Evolutionary conservation across 768 basidiomycete genomes (phyloP), one percentile per base, ranked within the genome.

Genomic region (Rhodotorula babjevae): DNA sequence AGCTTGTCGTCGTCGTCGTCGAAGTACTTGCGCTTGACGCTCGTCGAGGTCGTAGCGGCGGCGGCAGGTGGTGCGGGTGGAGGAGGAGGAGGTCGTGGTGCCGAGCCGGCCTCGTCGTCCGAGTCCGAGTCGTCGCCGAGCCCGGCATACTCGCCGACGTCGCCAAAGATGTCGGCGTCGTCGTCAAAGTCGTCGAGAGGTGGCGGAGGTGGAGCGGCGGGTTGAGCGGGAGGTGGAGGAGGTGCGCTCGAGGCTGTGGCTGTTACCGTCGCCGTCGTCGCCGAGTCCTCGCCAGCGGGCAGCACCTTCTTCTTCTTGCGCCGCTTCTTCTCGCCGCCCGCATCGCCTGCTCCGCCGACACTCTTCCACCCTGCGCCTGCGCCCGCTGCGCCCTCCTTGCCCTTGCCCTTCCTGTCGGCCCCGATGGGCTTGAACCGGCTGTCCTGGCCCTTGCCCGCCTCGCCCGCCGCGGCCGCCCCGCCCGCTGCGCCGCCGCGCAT

Each of bases 341-440:
- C 58, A 8, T 16, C 58, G 23, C 18, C 33, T 1, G n/a, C 46
- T 4, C 33, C 53, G 12, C 25, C 53, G 49, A 68, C 46, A 31
- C 44, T 27, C 52, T 55, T 62, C 60, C 60, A 68, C 23, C 67
- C 58, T 3, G 33, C 66, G 3, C 66, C 66, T 6, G 33, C 11
- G 23, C 50, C 40, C 21, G 70, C 57, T 6, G 42, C 60, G 3
- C 56, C 53, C 67, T 72, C 67, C 71, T 64, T 68, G 5, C 71
- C 71, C 46, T 68, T 72, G 11, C 70, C 70, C 50, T 63, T 36
- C 14, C 14, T 44, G 19, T 55, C 56, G 5, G 84, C 85, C 58
- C 89, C 89, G 52, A 86, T 84, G 6, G 83, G 83, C 63, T 80
- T 84, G 78, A 86, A 86, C 50, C 50, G 58, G 18, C 29, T 71